Percentiles rank a stretch among this genome's conserved stretches.
Conservation (phyloP, 1,284 basidiomycete species). For the Ganoderma sinense region DNA sequence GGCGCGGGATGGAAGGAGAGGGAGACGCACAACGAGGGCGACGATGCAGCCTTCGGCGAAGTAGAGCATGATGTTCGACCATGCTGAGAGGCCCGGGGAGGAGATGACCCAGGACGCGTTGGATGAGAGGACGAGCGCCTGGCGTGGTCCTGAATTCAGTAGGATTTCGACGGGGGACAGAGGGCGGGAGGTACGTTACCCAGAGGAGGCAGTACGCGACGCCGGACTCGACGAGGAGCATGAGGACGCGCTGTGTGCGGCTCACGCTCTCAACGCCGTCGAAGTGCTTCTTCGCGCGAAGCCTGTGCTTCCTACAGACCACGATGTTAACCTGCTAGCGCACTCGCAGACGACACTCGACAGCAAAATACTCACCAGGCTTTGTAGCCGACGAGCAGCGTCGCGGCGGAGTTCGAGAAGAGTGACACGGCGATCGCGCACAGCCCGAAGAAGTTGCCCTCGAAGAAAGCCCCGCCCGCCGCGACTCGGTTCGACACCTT, state of each 20-base stretch:
- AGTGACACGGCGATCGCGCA: neutral
- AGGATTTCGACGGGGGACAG: too few species aligned
- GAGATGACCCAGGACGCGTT: neutral
- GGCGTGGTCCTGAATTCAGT: neutral
- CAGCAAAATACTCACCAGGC: neutral
- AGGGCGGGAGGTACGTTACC: neutral
- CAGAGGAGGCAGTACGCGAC: slow-evolving; percentile 1
- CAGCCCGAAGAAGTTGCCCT: neutral
- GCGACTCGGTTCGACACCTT: neutral
- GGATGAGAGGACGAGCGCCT: neutral
- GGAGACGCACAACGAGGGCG: neutral
- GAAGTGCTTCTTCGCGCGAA: neutral
- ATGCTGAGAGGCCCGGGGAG: neutral
- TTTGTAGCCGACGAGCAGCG: slow-evolving; percentile 1
- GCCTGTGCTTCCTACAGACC: neutral
- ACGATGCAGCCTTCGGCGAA: slow-evolving; percentile 4
- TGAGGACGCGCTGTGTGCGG: neutral
- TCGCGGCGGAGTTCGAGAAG: neutral
- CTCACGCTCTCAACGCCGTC: neutral
- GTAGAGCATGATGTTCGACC: neutral
- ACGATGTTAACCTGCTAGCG: neutral
- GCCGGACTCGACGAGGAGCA: slow-evolving; percentile 5
- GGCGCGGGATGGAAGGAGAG: neutral
- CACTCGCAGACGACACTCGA: neutral
- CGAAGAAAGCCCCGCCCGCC: neutral